Percentiles rank a stretch among this genome's conserved stretches.
phyloP scores from a whole-genome alignment of 352 stramenopile genomes.

The Phytophthora chlamydospora region DNA sequence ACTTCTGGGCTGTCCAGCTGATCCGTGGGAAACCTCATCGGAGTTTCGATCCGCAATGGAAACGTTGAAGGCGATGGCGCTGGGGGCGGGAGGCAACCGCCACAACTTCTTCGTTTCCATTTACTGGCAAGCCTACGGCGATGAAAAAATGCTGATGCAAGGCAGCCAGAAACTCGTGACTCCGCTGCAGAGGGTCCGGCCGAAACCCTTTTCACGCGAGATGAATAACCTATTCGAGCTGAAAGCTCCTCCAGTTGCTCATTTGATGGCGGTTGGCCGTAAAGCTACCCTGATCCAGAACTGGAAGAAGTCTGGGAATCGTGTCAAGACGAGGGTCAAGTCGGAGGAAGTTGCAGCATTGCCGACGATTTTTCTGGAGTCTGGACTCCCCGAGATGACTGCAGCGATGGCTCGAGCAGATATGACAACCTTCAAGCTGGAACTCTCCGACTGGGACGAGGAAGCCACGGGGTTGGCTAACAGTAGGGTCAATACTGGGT shows the following conservation, averaged over 20 bases:
- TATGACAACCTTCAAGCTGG: not conserved
- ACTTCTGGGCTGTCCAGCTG: not conserved
- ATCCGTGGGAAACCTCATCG: not conserved
- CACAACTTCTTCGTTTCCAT: not conserved
- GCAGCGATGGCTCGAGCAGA: not conserved
- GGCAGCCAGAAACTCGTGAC: constrained; percentile 1
- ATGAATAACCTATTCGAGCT: constrained; percentile 1
- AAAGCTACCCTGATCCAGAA: not conserved
- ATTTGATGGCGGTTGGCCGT: not conserved
- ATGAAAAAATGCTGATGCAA: not conserved
- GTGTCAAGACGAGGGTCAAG: not conserved
- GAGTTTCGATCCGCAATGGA: not conserved
- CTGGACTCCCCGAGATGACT: not conserved
- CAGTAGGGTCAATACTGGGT: not conserved
- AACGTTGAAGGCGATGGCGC: not conserved
- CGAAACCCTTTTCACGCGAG: not conserved
- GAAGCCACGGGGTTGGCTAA: not conserved
- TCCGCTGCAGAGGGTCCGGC: not conserved
- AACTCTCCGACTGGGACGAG: not conserved
- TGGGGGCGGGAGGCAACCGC: constrained; percentile 1
- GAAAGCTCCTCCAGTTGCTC: not conserved
- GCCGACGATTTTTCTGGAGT: not conserved
- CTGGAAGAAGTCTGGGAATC: not conserved
- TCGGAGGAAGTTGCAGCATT: not conserved
- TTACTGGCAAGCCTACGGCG: not conserved